Conservation (phyloP, 192 early-diverging fungal species). For the Umbelopsis isabellina region DNA sequence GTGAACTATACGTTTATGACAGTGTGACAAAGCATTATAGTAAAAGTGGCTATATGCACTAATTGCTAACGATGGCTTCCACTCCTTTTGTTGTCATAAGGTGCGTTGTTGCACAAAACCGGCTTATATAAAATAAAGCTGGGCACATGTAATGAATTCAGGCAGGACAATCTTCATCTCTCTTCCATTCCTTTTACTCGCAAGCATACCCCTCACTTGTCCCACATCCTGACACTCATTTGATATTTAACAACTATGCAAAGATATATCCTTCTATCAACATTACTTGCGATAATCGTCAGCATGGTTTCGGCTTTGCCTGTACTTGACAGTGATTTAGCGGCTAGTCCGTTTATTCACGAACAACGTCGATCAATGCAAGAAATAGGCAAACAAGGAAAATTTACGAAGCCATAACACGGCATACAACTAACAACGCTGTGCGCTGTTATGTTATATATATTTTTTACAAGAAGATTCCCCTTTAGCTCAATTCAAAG, state of each 20-base stretch:
- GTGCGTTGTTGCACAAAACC: background rate
- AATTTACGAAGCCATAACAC: background rate
- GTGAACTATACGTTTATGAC: too few relatives aligned
- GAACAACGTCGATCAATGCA: constrained; percentile 7
- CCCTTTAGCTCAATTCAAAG: constrained; percentile 67
- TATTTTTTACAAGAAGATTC: constrained; percentile 12
- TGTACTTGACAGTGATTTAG: constrained; percentile 31
- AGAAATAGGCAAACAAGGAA: background rate
- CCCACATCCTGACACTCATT: background rate
- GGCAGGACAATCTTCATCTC: too few relatives aligned
- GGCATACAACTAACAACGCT: background rate
- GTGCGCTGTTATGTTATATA: background rate
- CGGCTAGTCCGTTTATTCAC: constrained; percentile 35
- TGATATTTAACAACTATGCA: background rate
- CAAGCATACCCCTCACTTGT: too few relatives aligned
- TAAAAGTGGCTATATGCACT: too few relatives aligned
- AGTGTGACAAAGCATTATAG: too few relatives aligned
- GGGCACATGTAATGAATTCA: too few relatives aligned
- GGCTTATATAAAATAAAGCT: background rate
- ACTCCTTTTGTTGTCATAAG: background rate
- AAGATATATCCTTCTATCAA: background rate
- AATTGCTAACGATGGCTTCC: too few relatives aligned
- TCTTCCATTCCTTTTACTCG: too few relatives aligned
- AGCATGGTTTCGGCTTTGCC: constrained; percentile 10
- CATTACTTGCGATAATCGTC: background rate